These are phyloP conservation scores for Xylaria arbuscula DNA, from an alignment of 2,329 filamentous ascomycete genomes.

Conservation along the genomic window DNA sequence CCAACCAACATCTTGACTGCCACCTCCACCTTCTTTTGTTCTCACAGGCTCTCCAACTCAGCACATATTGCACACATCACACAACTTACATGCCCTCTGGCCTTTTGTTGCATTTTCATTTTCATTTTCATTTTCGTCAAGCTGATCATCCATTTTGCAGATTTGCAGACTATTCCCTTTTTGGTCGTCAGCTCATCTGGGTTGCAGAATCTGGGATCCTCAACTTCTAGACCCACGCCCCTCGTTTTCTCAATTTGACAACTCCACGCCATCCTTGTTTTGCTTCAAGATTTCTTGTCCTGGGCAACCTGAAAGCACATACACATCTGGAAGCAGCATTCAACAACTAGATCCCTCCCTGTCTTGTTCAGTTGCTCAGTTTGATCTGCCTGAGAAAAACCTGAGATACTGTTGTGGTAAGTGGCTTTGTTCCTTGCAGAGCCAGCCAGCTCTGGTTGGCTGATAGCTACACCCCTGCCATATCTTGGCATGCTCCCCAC, in stretches of 20 bases:
- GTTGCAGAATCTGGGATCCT: constrained; percentile 18
- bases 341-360: neutral
- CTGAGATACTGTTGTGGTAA: constrained; percentile 12
- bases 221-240: constrained; percentile 38
- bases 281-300: neutral
- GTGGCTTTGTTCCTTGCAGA: constrained; percentile 9
- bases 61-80: constrained; percentile 3
- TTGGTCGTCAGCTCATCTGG: constrained; percentile 34
- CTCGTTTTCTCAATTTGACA: constrained; percentile 5
- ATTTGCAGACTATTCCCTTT: constrained; percentile 42
- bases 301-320: neutral
- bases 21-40: constrained; percentile 4
- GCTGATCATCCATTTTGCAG: constrained; percentile 43
- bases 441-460: constrained; percentile 8
- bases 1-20: constrained; percentile 4
- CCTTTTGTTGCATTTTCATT: constrained; percentile 13
- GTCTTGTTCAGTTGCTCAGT: neutral
- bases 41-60: constrained; percentile 10
- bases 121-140: constrained; percentile 28
- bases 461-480: constrained; percentile 29
- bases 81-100: neutral
- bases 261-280: constrained; percentile 8
- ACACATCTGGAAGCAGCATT: neutral
- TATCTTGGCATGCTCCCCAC: constrained; percentile 30
- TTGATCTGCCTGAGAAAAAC: neutral